phyloP scores from a whole-genome alignment of 2,329 filamentous ascomycete species.

The Calonectria leucothoes region DNA sequence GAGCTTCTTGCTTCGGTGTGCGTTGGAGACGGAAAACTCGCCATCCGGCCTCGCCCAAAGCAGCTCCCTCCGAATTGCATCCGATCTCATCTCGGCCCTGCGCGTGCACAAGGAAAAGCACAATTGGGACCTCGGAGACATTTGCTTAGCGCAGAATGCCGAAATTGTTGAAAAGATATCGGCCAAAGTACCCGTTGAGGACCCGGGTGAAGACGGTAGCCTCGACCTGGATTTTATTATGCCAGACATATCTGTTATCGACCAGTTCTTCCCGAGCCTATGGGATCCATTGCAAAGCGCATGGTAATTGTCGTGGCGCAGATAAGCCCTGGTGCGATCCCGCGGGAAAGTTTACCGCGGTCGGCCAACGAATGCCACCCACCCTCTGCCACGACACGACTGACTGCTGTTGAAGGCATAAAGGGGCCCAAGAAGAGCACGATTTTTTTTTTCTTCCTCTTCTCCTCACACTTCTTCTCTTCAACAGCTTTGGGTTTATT shows the following conservation, averaged over 20 bases:
- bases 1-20: constrained; percentile 62
- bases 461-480: neutral
- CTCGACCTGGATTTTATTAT: constrained; percentile 43
- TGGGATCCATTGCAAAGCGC: constrained; percentile 51
- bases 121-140: constrained; percentile 63
- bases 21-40: constrained; percentile 55
- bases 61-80: constrained; percentile 55
- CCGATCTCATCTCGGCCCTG: constrained; percentile 54
- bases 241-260: constrained; percentile 47
- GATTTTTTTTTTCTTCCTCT: neutral
- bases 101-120: constrained; percentile 51
- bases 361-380: neutral
- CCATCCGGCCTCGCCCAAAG: constrained; percentile 49
- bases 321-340: constrained; percentile 3
- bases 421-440: neutral
- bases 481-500: neutral
- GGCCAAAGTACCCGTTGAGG: constrained; percentile 40
- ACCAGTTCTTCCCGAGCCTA: constrained; percentile 49
- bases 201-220: constrained; percentile 26
- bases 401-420: neutral
- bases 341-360: constrained; percentile 23
- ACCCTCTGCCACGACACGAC: neutral
- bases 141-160: constrained; percentile 60
- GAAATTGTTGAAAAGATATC: constrained; percentile 60
- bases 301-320: constrained; percentile 36